Conservation (phyloP, 306 rosid genomes). For the Cicer bijugum region DNA sequence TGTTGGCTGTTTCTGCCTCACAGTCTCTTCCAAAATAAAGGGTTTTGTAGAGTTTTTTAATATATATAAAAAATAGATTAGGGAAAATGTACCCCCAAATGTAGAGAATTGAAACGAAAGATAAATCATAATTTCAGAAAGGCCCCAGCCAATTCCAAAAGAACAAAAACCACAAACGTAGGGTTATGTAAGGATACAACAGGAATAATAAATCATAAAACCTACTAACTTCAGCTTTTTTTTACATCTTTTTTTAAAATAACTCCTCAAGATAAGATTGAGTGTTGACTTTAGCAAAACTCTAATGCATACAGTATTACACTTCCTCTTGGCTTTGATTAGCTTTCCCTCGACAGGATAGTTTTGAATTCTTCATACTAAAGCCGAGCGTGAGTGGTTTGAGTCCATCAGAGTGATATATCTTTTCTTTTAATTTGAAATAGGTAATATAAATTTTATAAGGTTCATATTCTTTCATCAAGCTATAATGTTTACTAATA, state of each 20-base stretch:
- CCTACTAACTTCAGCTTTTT: background rate
- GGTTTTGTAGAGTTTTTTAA: background rate
- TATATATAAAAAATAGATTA: too few relatives aligned
- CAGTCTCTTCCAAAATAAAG: background rate
- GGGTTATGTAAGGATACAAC: background rate
- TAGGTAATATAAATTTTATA: conserved; percentile 16
- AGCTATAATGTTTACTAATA: background rate
- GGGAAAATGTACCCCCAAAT: too few relatives aligned
- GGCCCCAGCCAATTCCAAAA: conserved; percentile 18
- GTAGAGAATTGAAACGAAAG: conserved; percentile 15
- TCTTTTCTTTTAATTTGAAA: conserved; percentile 8
- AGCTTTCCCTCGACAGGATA: background rate
- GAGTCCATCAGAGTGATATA: background rate
- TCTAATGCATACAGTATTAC: background rate
- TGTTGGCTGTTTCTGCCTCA: conserved; percentile 8
- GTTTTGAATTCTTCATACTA: background rate
- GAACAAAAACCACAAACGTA: conserved; percentile 14
- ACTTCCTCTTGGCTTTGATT: conserved; percentile 22
- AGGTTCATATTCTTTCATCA: conserved; percentile 19
- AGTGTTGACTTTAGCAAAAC: conserved; percentile 6
- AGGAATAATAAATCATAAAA: conserved; percentile 12
- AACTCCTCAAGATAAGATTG: background rate
- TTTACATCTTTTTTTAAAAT: background rate
- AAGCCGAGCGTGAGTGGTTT: conserved; percentile 1
- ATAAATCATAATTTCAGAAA: conserved; percentile 1